Conservation (phyloP, 352 stramenopile genomes). For the Phytopythium ostracodes region DNA sequence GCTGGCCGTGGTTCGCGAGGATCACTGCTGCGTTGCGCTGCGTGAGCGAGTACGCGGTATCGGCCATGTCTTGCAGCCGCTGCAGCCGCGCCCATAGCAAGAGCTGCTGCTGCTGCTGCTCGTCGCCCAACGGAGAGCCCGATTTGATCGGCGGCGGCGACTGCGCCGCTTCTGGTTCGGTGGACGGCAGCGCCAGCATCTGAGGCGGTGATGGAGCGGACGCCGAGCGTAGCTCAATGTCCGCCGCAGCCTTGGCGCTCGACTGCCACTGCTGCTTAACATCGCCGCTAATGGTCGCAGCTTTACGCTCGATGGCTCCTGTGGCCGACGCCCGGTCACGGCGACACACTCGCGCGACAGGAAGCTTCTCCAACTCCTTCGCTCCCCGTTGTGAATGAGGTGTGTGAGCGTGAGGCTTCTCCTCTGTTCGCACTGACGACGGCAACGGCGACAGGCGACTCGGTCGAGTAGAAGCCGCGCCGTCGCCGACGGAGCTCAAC, state of each 20-base stretch:
- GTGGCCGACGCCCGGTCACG: neutral
- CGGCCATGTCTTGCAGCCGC: slow-evolving; percentile 24
- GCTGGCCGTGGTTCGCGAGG: neutral
- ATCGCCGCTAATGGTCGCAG: too few species aligned
- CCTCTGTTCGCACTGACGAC: neutral
- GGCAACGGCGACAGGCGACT: too few species aligned
- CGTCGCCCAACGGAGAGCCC: neutral
- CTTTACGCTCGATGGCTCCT: neutral
- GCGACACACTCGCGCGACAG: neutral
- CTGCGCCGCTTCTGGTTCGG: neutral
- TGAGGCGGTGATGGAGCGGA: neutral
- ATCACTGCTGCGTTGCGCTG: slow-evolving; percentile 18
- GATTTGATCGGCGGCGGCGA: neutral
- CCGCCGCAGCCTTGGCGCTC: neutral
- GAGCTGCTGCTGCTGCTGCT: slow-evolving; percentile 2
- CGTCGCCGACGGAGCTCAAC: neutral
- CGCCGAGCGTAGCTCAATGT: neutral
- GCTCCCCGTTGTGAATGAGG: neutral
- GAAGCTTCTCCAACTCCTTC: neutral
- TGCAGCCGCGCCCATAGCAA: slow-evolving; percentile 17
- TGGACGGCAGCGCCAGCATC: neutral
- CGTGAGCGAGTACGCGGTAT: slow-evolving; percentile 24
- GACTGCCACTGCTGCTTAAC: too few species aligned
- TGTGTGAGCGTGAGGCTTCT: neutral
- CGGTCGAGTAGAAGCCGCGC: neutral